These are phyloP conservation scores for Pseudozyma sp. DNA, from an alignment of 1,284 basidiomycete species.

Conservation along the genomic window DNA sequence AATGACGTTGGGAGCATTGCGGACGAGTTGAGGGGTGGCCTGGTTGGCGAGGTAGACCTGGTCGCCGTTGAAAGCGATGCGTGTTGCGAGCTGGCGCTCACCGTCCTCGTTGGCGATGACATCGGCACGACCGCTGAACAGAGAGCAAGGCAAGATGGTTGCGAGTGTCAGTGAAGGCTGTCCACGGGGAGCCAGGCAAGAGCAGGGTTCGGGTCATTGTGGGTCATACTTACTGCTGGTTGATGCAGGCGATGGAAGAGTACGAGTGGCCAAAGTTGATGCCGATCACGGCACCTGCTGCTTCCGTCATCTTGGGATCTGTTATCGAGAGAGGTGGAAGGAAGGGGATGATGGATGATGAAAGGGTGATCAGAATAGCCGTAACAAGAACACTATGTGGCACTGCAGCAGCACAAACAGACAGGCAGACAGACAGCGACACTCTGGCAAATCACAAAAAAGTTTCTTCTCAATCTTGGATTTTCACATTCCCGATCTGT, in stretches of 20 bases:
- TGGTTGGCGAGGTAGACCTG: constrained; percentile 89
- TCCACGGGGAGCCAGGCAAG: background rate
- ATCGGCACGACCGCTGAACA: constrained; percentile 62
- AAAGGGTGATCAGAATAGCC: background rate
- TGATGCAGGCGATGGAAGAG: constrained; percentile 93
- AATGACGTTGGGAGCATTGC: constrained; percentile 94
- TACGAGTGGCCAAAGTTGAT: constrained; percentile 98
- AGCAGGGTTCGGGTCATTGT: too few relatives aligned
- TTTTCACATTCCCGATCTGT: background rate
- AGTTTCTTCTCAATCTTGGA: constrained; percentile 23
- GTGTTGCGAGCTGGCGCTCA: constrained; percentile 95
- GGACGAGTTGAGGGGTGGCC: constrained; percentile 92
- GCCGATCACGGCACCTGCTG: constrained; percentile 75
- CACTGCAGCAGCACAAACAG: background rate
- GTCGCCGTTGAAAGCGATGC: constrained; percentile 83
- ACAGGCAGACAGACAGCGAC: too few relatives aligned
- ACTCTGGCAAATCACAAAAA: constrained; percentile 10
- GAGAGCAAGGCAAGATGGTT: background rate
- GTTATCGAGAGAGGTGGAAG: background rate
- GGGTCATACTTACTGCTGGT: constrained; percentile 76
- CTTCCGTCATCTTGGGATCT: constrained; percentile 55
- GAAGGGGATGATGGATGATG: constrained; percentile 3
- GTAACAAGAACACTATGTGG: background rate
- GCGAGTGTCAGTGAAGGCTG: constrained; percentile 9
- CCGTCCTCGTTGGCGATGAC: constrained; percentile 98